Evolutionary conservation across 2,329 filamentous ascomycete genomes (phyloP).

Genomic region (Aspergillus caelatus): DNA sequence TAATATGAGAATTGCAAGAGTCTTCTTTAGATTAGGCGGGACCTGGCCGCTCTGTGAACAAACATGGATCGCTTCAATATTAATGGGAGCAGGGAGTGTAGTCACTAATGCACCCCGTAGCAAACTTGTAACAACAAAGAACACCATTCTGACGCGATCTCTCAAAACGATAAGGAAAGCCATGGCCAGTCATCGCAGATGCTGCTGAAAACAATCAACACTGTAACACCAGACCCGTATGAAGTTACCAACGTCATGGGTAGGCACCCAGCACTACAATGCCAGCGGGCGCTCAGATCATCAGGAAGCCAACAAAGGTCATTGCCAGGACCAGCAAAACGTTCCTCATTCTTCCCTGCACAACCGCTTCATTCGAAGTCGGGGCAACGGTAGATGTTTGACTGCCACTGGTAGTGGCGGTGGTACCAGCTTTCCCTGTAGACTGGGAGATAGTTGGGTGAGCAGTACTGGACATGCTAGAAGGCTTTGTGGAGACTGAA

Average conservation of each 20-base stretch:
- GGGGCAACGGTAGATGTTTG: conserved; percentile 15
- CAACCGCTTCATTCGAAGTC: conserved; percentile 23
- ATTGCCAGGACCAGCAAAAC: conserved; percentile 9
- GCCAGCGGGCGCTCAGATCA: background rate
- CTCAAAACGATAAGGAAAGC: conserved; percentile 3
- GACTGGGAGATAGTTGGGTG: conserved; percentile 1
- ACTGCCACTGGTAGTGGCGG: conserved; percentile 8
- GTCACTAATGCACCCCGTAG: conserved; percentile 9
- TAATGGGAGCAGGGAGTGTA: conserved; percentile 9
- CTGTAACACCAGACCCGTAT: background rate
- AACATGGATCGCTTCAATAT: conserved; percentile 9
- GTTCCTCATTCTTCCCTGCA: conserved; percentile 1
- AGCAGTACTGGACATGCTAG: background rate
- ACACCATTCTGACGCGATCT: background rate
- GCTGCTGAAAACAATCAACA: conserved; percentile 1
- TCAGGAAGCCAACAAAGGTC: conserved; percentile 8
- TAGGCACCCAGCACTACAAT: background rate
- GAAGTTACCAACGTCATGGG: background rate
- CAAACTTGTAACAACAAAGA: conserved; percentile 9
- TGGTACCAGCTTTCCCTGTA: conserved; percentile 1
- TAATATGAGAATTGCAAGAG: background rate
- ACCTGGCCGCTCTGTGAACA: conserved; percentile 7
- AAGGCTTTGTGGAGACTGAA: background rate
- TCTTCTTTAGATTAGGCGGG: conserved; percentile 11
- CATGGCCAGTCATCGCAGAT: conserved; percentile 12